A percentile compares a stretch with the other conserved stretches of the same genome.
Evolutionary conservation across 768 basidiomycete genomes (phyloP).

Genomic region (Collybia mongolica): DNA sequence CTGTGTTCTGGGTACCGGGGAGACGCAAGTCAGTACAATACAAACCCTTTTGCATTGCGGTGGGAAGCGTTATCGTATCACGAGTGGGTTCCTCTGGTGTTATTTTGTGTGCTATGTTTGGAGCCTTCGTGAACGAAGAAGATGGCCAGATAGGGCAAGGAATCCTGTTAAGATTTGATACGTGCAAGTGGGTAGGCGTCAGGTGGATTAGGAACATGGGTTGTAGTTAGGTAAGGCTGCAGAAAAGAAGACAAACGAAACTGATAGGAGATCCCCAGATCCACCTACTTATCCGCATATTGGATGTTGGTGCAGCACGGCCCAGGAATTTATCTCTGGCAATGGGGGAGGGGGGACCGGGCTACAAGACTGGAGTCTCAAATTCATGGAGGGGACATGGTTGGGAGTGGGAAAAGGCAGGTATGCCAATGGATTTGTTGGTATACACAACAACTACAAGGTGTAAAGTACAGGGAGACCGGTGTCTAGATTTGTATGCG

Average conservation of each 20-base stretch:
- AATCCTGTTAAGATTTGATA: slow-evolving; percentile 14
- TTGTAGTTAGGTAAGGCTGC: slow-evolving; percentile 3
- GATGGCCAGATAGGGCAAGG: slow-evolving; percentile 1
- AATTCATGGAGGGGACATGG: not conserved
- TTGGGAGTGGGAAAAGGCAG: not conserved
- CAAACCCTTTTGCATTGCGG: too few relatives aligned
- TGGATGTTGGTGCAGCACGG: not conserved
- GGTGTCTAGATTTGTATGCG: slow-evolving; percentile 21
- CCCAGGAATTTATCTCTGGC: too few relatives aligned
- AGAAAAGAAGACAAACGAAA: not conserved
- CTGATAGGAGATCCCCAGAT: not conserved
- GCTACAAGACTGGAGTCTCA: too few relatives aligned
- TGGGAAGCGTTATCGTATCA: too few relatives aligned
- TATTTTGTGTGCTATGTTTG: too few relatives aligned
- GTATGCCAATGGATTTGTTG: not conserved
- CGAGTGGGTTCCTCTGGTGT: too few relatives aligned
- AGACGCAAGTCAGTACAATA: too few relatives aligned
- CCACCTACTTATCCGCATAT: not conserved
- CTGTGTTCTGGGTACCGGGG: too few relatives aligned
- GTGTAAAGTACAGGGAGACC: slow-evolving; percentile 14
- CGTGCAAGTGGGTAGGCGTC: slow-evolving; percentile 13
- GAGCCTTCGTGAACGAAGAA: slow-evolving; percentile 7
- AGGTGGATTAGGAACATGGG: slow-evolving; percentile 9
- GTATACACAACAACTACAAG: slow-evolving; percentile 19
- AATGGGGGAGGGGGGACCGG: too few relatives aligned